Evolutionary conservation across 768 basidiomycete species (phyloP).

Genomic region (Tricholoma terreum): DNA sequence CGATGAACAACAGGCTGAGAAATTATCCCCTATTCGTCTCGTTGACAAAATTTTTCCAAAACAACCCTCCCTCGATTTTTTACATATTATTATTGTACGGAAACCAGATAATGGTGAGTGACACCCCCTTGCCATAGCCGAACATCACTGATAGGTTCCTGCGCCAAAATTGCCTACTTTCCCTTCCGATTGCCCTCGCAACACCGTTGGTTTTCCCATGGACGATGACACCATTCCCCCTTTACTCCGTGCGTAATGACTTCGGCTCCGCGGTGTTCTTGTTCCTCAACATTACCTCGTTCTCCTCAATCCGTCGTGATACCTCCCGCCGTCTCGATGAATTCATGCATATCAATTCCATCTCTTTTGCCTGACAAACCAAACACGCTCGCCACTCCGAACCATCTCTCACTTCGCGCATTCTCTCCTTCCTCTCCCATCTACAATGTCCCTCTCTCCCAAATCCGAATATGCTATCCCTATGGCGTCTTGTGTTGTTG

Average conservation of each 20-base stretch:
- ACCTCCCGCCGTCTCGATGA: neutral
- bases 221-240: neutral
- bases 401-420: no score
- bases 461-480: no score
- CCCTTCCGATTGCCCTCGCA: neutral
- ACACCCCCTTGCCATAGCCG: neutral
- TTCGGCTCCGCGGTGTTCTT: neutral
- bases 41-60: slow-evolving; percentile 1
- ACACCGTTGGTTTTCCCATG: neutral
- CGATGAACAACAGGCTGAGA: slow-evolving; percentile 2
- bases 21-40: slow-evolving; percentile 3
- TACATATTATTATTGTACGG: slow-evolving; percentile 11
- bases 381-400: no score
- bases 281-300: neutral
- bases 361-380: no score
- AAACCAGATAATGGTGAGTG: neutral
- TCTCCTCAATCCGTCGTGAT: neutral
- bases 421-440: no score
- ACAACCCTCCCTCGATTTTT: slow-evolving; percentile 9
- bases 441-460: no score
- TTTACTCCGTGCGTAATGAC: neutral
- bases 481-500: no score
- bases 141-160: neutral
- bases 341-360: neutral
- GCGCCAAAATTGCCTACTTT: no score